Base-by-base conservation (phyloP, 208 protist genomes). In the Crithidia expoeki region DNA sequence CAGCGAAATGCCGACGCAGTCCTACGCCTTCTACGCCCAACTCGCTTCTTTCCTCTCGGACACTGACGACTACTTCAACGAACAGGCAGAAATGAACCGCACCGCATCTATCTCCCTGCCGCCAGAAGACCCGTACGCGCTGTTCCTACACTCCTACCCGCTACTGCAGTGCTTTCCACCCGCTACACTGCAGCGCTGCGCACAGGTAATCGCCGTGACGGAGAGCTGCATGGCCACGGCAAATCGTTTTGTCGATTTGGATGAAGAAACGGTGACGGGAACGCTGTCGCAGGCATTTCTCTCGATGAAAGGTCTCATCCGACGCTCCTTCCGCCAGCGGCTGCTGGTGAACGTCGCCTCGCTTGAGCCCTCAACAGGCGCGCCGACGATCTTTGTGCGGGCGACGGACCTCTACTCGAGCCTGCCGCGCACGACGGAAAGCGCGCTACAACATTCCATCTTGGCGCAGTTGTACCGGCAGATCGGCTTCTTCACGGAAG, bases 221-320 rank as follows among this genome's bases (percentile, higher is more conserved):
- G 92, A 97, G 75, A 95, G 89, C 66, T 94, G 88, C 74, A 95
- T 95, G 88, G 86, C 88, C 17, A 94, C 89, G 2, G 88, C 92
- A 16, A 85, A 79, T 63, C 90, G 82, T 60, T 97, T 94, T 61
- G 82, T 97, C 44, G 88, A 95, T 72, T 73, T 97, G 11, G 92
- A 94, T 57, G 82, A 85, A 30, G 83, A 94, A 32, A 74, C 81
- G 40, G 84, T 94, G 30, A 76, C 62, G 0, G 88, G 90, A 21
- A 74, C 68, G 25, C 79, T 97, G 21, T 93, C 88, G 32, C 68
- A 60, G 38, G 85, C 90, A 0, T 97, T 95, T 72, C 71, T 97
- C 46, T 74, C 79, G 10, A 76, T 97, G 71, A 97, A 95, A 62
- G 84, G 79, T n/a, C 70, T 94, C 30, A 88, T 97, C 12, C 88